Base-by-base conservation (phyloP, 2,329 filamentous ascomycete species). In the Exophiala viscosa region DNA sequence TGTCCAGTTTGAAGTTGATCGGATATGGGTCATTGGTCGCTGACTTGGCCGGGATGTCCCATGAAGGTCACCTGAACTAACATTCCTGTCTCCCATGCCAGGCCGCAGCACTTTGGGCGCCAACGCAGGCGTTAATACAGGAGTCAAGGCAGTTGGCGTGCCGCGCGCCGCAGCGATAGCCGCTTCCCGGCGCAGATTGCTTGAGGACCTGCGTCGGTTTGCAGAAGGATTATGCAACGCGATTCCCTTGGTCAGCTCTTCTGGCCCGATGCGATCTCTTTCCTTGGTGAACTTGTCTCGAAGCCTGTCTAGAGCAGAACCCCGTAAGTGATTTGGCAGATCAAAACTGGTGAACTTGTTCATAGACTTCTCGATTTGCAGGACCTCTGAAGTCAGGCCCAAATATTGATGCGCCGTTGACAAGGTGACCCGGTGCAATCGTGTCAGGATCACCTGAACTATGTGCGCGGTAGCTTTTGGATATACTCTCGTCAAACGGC, bases 401-500 rank as follows among this genome's bases (percentile, higher is more conserved):
- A 99, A 82, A 64, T 99, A 99, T 48, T 88, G 88, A 75, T 96
- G 93, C 0, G 90, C 93, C 9, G 95, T 97, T 0, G 91, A 88
- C 48, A 99, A 82, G 0, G 93, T 99, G 2, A 99, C 95, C 61
- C 95, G 80, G 67, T 99, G 92, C 46, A 99, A 85, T 44, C 95
- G 83, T 2, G 95, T 96, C 31, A 99, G 73, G 56, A 99, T 99
- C 41, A 99, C 92, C 66, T 99, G 93, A 5, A 99, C 90, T 59
- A 99, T 97, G 65, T 99, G 95, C 1, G 93, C 87, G 2, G 93
- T 96, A 8, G 95, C 91, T 73, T 95, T 95, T 8, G 93, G 93
- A 63, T 97, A 99, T 18, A 96, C 86, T 65, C 89, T 84, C 45
- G 95, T 99, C 47, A 99, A 76, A 7, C 95, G 85, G 48, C 90